Evolutionary conservation across 352 stramenopile species (phyloP).

Genomic region (Peronospora tabacina): DNA sequence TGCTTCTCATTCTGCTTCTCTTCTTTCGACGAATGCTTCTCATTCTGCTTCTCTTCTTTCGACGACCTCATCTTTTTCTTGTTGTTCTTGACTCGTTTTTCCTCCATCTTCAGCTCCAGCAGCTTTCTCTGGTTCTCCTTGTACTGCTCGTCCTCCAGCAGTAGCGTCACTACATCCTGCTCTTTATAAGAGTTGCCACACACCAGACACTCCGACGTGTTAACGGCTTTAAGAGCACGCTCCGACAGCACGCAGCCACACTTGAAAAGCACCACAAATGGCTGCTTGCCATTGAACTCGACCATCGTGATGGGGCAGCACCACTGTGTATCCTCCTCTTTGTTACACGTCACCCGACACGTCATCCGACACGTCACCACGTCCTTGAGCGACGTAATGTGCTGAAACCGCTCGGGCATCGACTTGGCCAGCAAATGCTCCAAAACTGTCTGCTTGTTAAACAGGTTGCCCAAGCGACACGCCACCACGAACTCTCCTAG

Average conservation of each 20-base stretch:
- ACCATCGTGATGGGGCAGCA: constrained; percentile 80
- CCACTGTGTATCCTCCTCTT: constrained; percentile 15
- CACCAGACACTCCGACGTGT: constrained; percentile 57
- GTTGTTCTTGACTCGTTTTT: constrained; percentile 44
- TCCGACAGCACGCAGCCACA: constrained; percentile 88
- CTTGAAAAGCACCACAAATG: constrained; percentile 71
- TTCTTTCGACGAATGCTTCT: constrained; percentile 24
- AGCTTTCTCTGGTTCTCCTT: constrained; percentile 36
- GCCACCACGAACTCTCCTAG: constrained; percentile 81
- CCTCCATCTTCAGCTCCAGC: constrained; percentile 38
- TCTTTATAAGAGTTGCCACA: constrained; percentile 50
- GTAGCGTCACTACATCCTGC: constrained; percentile 50
- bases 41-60: constrained; percentile 17
- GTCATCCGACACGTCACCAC: constrained; percentile 68
- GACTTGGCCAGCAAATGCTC: constrained; percentile 74
- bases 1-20: constrained; percentile 29
- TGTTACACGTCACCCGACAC: constrained; percentile 31
- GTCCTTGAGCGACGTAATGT: constrained; percentile 86
- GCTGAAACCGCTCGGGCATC: constrained; percentile 59
- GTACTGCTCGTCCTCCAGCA: constrained; percentile 55
- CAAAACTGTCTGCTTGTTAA: constrained; percentile 89
- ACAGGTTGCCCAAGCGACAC: constrained; percentile 86
- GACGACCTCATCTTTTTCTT: constrained; percentile 35
- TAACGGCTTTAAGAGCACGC: constrained; percentile 79
- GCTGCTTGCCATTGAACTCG: constrained; percentile 84